Base-by-base conservation (phyloP, 257 asterid species). In the Cordia subcordata region DNA sequence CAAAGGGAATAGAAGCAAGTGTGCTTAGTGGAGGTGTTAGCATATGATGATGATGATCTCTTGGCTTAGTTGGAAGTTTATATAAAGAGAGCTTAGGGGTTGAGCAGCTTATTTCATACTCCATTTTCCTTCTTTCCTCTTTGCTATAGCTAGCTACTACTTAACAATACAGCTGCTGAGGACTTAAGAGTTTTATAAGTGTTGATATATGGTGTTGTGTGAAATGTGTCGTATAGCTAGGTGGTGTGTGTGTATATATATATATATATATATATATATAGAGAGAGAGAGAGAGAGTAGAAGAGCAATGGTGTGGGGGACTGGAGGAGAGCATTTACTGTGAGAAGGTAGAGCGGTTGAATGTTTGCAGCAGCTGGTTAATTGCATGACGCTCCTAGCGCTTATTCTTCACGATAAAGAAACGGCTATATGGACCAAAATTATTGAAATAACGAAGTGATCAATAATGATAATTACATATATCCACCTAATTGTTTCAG, bases 21-120 rank as follows among this genome's bases (percentile, higher is more conserved):
- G 83, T 74, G n/a, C 73, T 80, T 44, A 74, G 64, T 1, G 94
- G 96, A 13, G 96, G 97, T 1, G 95, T 86, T 5, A 53, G 54
- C 39, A 70, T n/a, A 14, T 44, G n/a, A 65, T 66, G 65, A 67
- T 61, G 74, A 68, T 27, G 35, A 23, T 65, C 66, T 59, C 74
- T 45, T 21, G 79, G 79, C 67, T 82, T 85, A 69, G 68, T 78
- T 20, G 88, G 90, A 13, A 80, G 81, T 57, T 77, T 83, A 0
- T 84, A 75, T 60, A 85, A 58, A 8, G 74, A 75, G 3, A 90
- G 84, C 50, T 70, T 87, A 1, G 95, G 95, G 13, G 84, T 78
- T 1, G 90, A 72, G 38, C 54, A 68, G 39, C 53, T 58, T 5
- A 78, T 60, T 13, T 65, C 72, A n/a, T 45, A 23, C 20, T 59